These are phyloP conservation scores for Sarocladium brachiariae DNA, from an alignment of 2,329 filamentous ascomycete species.

Conservation along the genomic window DNA sequence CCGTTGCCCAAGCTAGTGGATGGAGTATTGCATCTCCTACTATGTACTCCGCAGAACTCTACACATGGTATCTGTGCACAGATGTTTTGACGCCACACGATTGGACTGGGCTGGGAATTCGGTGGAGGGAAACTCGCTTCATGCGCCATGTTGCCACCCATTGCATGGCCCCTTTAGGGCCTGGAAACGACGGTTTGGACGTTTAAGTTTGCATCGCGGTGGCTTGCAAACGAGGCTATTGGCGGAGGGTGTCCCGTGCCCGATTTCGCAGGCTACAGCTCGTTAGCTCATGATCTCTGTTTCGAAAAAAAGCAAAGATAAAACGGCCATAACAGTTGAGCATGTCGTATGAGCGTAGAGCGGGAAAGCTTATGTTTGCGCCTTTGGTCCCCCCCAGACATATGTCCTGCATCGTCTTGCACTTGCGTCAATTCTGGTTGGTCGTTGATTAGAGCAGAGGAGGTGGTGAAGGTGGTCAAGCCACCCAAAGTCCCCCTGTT, in stretches of 20 bases:
- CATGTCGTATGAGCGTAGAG: background rate
- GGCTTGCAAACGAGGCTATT: background rate
- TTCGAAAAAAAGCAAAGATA: background rate
- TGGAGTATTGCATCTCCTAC: no score
- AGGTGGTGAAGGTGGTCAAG: background rate
- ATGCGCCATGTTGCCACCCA: no score
- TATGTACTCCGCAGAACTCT: no score
- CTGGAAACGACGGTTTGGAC: background rate
- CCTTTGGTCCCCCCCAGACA: background rate
- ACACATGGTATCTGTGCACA: no score
- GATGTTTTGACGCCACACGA: no score
- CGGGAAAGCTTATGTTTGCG: slow-evolving; percentile 1
- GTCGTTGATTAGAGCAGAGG: background rate
- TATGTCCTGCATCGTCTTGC: no score
- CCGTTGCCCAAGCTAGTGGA: no score
- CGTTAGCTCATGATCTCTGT: background rate
- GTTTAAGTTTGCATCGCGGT: background rate
- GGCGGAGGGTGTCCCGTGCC: slow-evolving; percentile 1
- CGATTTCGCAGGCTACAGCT: background rate
- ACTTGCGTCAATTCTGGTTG: background rate
- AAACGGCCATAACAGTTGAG: background rate
- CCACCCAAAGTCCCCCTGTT: background rate
- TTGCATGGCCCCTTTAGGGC: background rate
- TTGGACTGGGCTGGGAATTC: no score
- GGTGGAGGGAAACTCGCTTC: no score